Conservation (phyloP, 352 stramenopile species). For the Phytopythium ostracodes region DNA sequence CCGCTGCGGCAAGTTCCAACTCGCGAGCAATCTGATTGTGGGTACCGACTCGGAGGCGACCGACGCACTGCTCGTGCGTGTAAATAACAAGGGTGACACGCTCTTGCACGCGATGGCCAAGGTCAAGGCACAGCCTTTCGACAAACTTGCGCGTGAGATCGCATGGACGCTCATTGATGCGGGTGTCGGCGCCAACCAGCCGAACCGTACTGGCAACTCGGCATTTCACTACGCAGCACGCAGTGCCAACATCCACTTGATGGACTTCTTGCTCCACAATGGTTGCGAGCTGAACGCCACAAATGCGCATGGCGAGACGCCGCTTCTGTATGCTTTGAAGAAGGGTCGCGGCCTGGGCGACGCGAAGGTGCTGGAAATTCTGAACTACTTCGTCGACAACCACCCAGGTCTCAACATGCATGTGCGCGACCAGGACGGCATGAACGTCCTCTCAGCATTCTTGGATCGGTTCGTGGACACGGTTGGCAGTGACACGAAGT, state of each 20-base stretch:
- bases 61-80: slow-evolving; percentile 24
- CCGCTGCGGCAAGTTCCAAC: slow-evolving; percentile 61
- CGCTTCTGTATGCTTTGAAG: slow-evolving; percentile 55
- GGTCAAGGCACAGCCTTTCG: slow-evolving; percentile 42
- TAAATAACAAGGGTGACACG: slow-evolving; percentile 44
- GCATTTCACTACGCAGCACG: slow-evolving; percentile 60
- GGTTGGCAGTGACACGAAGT: slow-evolving; percentile 14
- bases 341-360: slow-evolving; percentile 21
- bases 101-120: slow-evolving; percentile 62
- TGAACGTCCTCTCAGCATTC: slow-evolving; percentile 46
- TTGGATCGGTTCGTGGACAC: slow-evolving; percentile 54
- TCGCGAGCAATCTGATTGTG: slow-evolving; percentile 65
- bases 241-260: slow-evolving; percentile 46
- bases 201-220: slow-evolving; percentile 36
- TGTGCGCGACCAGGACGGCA: slow-evolving; percentile 29
- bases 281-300: slow-evolving; percentile 34
- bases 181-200: slow-evolving; percentile 23
- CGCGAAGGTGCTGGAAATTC: slow-evolving; percentile 23
- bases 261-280: slow-evolving; percentile 74
- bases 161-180: slow-evolving; percentile 67
- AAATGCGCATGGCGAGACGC: slow-evolving; percentile 45
- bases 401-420: slow-evolving; percentile 36
- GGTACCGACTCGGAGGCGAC: slow-evolving; percentile 43
- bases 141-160: slow-evolving; percentile 46
- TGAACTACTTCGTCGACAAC: slow-evolving; percentile 43